A percentile compares a stretch with the other conserved stretches of the same genome.
Evolutionary conservation across 345 rosid species (phyloP).

Genomic region (Boechera stricta): DNA sequence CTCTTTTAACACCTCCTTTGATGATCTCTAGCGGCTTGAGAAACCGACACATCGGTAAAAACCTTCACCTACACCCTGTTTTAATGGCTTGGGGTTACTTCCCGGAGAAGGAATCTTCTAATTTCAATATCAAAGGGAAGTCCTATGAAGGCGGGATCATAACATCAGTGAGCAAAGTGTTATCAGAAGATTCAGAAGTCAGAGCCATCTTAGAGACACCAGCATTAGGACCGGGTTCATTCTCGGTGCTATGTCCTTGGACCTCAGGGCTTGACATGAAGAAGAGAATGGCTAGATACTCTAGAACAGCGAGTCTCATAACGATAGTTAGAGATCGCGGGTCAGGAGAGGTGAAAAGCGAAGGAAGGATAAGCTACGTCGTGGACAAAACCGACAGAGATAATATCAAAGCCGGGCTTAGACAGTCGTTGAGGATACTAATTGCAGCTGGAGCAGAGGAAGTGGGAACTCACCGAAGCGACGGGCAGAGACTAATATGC

Average conservation of each 20-base stretch:
- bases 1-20: conserved; percentile 80
- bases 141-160: conserved; percentile 64
- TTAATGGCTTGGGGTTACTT: conserved; percentile 92
- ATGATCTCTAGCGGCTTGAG: conserved; percentile 79
- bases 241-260: conserved; percentile 57
- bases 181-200: conserved; percentile 48
- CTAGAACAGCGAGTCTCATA: conserved; percentile 63
- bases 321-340: conserved; percentile 58
- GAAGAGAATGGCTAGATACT: conserved; percentile 53
- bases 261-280: conserved; percentile 58
- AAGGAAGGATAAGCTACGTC: conserved; percentile 50
- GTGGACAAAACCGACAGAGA: conserved; percentile 49
- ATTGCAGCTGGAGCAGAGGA: conserved; percentile 72
- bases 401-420: conserved; percentile 55
- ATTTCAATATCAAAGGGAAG: conserved; percentile 50
- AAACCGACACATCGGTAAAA: conserved; percentile 70
- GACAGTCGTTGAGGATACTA: conserved; percentile 60
- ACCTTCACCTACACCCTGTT: conserved; percentile 90
- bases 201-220: conserved; percentile 69
- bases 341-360: conserved; percentile 54
- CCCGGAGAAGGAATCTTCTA: conserved; percentile 61
- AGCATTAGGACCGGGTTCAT: conserved; percentile 54
- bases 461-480: conserved; percentile 67
- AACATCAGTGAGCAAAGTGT: conserved; percentile 59
- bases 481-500: conserved; percentile 57